These are phyloP conservation scores for Dactylellina leptospora DNA, from an alignment of 2,329 filamentous ascomycete species.

Conservation along the genomic window DNA sequence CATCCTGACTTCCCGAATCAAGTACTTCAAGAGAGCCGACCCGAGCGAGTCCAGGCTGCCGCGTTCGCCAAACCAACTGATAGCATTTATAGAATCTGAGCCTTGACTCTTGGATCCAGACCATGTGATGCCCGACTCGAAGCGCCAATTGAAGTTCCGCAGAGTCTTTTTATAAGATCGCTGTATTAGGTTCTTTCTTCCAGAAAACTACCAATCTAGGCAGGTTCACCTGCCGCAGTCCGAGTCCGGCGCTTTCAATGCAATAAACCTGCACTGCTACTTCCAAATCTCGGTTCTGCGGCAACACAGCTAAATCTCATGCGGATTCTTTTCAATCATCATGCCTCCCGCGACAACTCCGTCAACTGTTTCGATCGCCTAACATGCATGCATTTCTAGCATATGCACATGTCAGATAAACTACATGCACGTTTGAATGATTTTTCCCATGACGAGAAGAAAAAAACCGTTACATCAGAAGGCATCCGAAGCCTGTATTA, in stretches of 20 bases:
- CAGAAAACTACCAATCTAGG: slow-evolving; percentile 30
- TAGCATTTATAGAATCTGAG: no score
- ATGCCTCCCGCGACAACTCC: slow-evolving; percentile 15
- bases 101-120: no score
- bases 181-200: slow-evolving; percentile 2
- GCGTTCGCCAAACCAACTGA: no score
- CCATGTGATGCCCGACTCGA: background rate
- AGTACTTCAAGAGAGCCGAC: no score
- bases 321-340: background rate
- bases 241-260: slow-evolving; percentile 1
- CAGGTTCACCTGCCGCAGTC: slow-evolving; percentile 39
- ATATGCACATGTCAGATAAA: slow-evolving; percentile 38
- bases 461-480: background rate
- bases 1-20: no score
- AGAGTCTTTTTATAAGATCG: background rate
- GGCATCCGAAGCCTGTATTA: slow-evolving; percentile 5
- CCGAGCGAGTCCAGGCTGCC: no score
- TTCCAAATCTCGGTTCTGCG: slow-evolving; percentile 28
- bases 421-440: slow-evolving; percentile 3
- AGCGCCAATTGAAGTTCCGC: background rate
- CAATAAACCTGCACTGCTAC: no score
- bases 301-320: slow-evolving; percentile 31
- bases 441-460: background rate
- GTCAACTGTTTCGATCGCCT: background rate
- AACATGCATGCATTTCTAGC: no score